Percentiles rank a stretch among this genome's conserved stretches.
Conservation (phyloP, 2,329 filamentous ascomycete genomes). For the Botrytis byssoidea region DNA sequence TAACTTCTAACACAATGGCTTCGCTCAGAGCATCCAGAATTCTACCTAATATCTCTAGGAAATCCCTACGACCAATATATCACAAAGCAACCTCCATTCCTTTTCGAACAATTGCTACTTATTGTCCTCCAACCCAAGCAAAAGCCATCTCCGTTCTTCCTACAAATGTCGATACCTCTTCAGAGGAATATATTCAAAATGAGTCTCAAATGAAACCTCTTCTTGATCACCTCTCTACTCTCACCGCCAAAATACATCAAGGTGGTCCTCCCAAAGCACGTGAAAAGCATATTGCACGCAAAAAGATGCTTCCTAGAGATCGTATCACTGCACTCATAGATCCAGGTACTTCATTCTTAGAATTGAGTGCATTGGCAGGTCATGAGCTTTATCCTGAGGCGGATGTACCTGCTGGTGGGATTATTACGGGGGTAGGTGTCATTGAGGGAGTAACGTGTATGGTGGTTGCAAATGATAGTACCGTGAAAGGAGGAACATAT, state of each 20-base stretch:
- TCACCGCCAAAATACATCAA: conserved; percentile 69
- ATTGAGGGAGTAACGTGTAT: conserved; percentile 90
- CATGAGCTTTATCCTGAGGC: conserved; percentile 83
- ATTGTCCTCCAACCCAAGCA: conserved; percentile 79
- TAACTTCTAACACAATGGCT: conserved; percentile 44
- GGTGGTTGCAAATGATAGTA: conserved; percentile 94
- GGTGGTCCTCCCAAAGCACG: conserved; percentile 80
- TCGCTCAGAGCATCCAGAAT: conserved; percentile 48
- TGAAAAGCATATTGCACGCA: conserved; percentile 81
- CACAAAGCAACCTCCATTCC: conserved; percentile 29
- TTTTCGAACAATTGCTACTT: conserved; percentile 58
- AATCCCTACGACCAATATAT: conserved; percentile 42
- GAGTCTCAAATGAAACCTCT: conserved; percentile 72
- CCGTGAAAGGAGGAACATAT: conserved; percentile 95
- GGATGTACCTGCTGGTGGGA: conserved; percentile 83
- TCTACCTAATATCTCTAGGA: conserved; percentile 46
- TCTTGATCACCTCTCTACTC: conserved; percentile 62
- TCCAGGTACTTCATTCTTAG: conserved; percentile 84
- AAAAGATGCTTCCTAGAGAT: conserved; percentile 93
- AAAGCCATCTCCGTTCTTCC: conserved; percentile 78
- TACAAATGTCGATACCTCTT: conserved; percentile 72
- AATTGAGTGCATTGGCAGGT: conserved; percentile 89
- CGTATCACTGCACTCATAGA: conserved; percentile 85
- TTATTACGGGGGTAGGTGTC: conserved; percentile 87
- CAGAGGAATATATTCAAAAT: conserved; percentile 80